Conservation (phyloP, 192 early-diverging fungal genomes). For the Chytriomyces confervae region DNA sequence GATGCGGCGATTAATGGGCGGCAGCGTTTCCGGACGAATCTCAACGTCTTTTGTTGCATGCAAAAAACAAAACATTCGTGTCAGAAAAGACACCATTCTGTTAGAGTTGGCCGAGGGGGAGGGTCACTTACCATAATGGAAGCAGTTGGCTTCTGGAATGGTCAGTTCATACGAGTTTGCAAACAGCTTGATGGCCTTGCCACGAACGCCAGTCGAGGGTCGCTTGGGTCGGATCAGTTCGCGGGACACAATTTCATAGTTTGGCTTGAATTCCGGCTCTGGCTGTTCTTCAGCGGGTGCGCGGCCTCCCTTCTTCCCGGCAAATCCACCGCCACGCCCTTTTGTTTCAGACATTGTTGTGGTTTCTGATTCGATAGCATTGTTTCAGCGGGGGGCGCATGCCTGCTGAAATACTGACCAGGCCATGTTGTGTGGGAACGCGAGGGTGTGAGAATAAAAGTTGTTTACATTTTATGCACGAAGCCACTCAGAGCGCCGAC, state of each 20-base stretch:
- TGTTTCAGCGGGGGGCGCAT: too few species aligned
- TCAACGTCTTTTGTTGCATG: conserved; percentile 21
- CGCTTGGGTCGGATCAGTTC: conserved; percentile 26
- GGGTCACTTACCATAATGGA: conserved; percentile 16
- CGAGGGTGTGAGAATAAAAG: too few species aligned
- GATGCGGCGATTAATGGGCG: conserved; percentile 31
- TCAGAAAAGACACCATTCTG: too few species aligned
- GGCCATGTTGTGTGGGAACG: too few species aligned
- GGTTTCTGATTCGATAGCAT: too few species aligned
- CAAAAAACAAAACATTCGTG: too few species aligned
- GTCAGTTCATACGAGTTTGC: conserved; percentile 27
- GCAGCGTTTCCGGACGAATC: conserved; percentile 30
- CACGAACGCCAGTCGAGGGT: conserved; percentile 2
- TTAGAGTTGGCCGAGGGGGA: background rate
- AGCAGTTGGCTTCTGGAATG: conserved; percentile 34
- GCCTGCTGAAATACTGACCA: too few species aligned
- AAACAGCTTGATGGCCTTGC: conserved; percentile 30
- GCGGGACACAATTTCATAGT: conserved; percentile 2
- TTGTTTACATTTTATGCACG: too few species aligned
- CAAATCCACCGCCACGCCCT: too few species aligned
- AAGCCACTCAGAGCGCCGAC: too few species aligned
- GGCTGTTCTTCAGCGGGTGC: background rate
- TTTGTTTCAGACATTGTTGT: too few species aligned
- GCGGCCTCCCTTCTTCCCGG: too few species aligned
- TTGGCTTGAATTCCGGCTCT: conserved; percentile 19